Base-by-base conservation (phyloP, 257 asterid species). In the Jaltomata sinuosa region DNA sequence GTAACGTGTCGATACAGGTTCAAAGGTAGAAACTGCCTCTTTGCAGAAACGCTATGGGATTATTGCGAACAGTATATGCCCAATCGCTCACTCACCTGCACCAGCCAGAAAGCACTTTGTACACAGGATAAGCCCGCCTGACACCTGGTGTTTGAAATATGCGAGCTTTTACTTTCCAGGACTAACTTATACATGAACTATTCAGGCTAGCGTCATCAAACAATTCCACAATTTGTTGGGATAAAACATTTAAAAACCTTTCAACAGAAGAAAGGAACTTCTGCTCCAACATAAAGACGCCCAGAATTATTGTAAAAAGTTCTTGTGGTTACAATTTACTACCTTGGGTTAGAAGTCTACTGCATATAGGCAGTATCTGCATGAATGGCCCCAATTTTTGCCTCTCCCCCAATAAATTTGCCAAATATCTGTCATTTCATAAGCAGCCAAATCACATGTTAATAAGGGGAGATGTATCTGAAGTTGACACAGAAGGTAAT, bases 291-390 rank as follows among this genome's bases (percentile, higher is more conserved):
- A 53, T 67, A 80, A 54, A 50, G 19, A 68, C 10, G 9, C 12
- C 27, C 34, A 55, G 62, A 74, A 62, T 18, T 69, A 67, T 25
- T 42, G 52, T 45, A 81, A 21, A 53, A 87, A 47, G 50, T 59
- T 82, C 53, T 36, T 62, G 72, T 59, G 36, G 81, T 47, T 25
- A 76, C 50, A 3, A 71, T 62, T 62, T 82, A 67, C 84, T 84
- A 93, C 97, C 97, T 91, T 91, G 97, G 87, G 90, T 90, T 76
- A 93, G 87, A 91, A 93, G 96, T 68, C 92, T 89, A 87, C 86
- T 91, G 91, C 94, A 92, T 64, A 87, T 83, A 11, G 96, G 94
- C 83, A 93, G 74, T 87, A 90, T 85, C 86, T 87, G 94, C 87
- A 89, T 9, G 88, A 93, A 93, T 19, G 97, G 97, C 47, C 89